phyloP scores from a whole-genome alignment of 2,329 filamentous ascomycete species.

The Magnaporthiopsis rhizophila region DNA sequence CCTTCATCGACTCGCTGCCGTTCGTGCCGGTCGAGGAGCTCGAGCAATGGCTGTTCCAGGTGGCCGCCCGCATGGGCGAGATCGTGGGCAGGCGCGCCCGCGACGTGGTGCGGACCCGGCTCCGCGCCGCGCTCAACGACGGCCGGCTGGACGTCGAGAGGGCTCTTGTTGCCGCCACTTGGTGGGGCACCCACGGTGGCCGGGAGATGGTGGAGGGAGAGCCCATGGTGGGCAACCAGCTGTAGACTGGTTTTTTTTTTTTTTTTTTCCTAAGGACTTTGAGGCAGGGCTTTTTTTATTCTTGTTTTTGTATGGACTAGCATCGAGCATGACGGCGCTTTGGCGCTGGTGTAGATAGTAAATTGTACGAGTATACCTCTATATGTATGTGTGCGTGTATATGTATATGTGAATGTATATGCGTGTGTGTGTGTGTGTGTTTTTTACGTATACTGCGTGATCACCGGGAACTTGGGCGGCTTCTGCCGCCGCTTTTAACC shows the following conservation, averaged over 20 bases:
- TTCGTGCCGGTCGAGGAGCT: slow-evolving; percentile 62
- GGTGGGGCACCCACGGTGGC: slow-evolving; percentile 65
- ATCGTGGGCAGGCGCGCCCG: slow-evolving; percentile 56
- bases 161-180: slow-evolving; percentile 68
- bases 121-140: slow-evolving; percentile 71
- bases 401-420: too few species aligned
- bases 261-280: neutral
- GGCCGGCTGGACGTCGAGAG: slow-evolving; percentile 87
- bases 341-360: too few species aligned
- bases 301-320: neutral
- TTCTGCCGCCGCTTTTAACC: too few species aligned
- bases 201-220: slow-evolving; percentile 32
- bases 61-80: slow-evolving; percentile 58
- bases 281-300: neutral
- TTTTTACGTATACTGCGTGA: too few species aligned
- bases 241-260: neutral
- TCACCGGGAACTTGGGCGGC: too few species aligned
- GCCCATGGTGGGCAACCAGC: too few species aligned
- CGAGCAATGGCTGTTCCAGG: slow-evolving; percentile 72
- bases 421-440: too few species aligned
- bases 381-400: too few species aligned
- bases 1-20: slow-evolving; percentile 71
- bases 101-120: slow-evolving; percentile 57
- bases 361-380: too few species aligned
- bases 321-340: neutral